These are phyloP conservation scores for Mortierella alpina DNA, from an alignment of 192 early-diverging fungal genomes.

Conservation along the genomic window DNA sequence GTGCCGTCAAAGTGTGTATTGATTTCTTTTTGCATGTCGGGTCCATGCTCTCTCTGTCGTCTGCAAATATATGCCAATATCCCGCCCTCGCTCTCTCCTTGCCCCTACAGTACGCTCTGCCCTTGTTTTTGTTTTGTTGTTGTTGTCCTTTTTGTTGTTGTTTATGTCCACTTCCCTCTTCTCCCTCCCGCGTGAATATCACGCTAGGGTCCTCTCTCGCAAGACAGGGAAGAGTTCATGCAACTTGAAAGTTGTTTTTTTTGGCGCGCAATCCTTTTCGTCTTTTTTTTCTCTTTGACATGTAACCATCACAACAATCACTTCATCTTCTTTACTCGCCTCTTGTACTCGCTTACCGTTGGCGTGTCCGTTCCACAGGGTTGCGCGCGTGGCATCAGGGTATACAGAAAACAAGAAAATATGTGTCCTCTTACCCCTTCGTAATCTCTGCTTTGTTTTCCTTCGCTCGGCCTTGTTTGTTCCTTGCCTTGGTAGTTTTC, in stretches of 20 bases:
- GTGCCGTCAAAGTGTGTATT: no score
- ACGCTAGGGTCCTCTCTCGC: neutral
- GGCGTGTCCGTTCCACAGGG: slow-evolving; percentile 21
- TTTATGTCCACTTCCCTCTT: neutral
- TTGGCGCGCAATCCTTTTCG: neutral
- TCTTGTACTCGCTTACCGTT: slow-evolving; percentile 9
- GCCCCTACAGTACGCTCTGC: neutral
- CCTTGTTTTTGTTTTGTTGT: neutral
- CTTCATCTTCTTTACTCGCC: neutral
- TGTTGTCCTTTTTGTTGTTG: neutral
- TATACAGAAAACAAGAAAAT: neutral
- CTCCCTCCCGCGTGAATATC: neutral
- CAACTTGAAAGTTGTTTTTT: neutral
- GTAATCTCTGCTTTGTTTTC: neutral
- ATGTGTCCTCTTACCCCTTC: slow-evolving; percentile 1
- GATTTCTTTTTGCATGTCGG: no score
- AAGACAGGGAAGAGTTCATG: slow-evolving; percentile 1
- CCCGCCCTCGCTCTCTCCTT: neutral
- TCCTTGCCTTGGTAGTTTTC: neutral
- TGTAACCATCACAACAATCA: no score
- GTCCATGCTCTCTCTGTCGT: neutral
- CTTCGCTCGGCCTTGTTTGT: slow-evolving; percentile 1
- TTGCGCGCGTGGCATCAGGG: slow-evolving; percentile 20
- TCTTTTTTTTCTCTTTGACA: slow-evolving; percentile 5
- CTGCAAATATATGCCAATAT: neutral